These are phyloP conservation scores for Thecaphora thlaspeos DNA, from an alignment of 1,284 basidiomycete species.

Conservation along the genomic window DNA sequence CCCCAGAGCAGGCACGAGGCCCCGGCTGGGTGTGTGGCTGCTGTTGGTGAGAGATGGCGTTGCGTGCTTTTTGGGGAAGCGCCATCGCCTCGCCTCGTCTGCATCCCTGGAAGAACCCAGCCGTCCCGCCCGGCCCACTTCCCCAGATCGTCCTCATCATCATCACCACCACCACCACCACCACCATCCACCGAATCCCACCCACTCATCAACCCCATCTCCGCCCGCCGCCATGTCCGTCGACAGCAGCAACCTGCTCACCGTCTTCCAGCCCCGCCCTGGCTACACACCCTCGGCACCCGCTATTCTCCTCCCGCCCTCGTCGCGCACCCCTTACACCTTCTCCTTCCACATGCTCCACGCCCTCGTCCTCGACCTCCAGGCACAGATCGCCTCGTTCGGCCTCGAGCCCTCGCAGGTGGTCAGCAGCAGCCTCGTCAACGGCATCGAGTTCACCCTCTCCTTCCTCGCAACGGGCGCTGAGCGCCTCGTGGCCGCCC, in stretches of 20 bases:
- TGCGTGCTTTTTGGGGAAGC: too few species aligned
- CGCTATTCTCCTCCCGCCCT: slow-evolving; percentile 42
- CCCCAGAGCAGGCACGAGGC: too few species aligned
- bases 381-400: slow-evolving; percentile 43
- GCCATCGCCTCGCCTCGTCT: too few species aligned
- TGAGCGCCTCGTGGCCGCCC: slow-evolving; percentile 58
- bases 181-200: too few species aligned
- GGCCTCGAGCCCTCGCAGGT: slow-evolving; percentile 24
- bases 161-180: too few species aligned
- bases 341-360: slow-evolving; percentile 40
- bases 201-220: too few species aligned
- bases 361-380: slow-evolving; percentile 34
- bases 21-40: too few species aligned
- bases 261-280: slow-evolving; percentile 26
- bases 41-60: too few species aligned
- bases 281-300: slow-evolving; percentile 28
- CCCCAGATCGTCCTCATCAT: too few species aligned
- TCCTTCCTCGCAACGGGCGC: slow-evolving; percentile 58
- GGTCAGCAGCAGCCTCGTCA: slow-evolving; percentile 57
- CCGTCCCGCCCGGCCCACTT: too few species aligned
- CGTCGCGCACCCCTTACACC: slow-evolving; percentile 33
- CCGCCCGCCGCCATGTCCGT: too few species aligned
- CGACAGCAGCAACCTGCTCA: slow-evolving; percentile 29
- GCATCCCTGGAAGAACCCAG: too few species aligned
- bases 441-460: slow-evolving; percentile 58